Base-by-base conservation (phyloP, 176 grass and related monocot species). In the Paspalum notatum region DNA sequence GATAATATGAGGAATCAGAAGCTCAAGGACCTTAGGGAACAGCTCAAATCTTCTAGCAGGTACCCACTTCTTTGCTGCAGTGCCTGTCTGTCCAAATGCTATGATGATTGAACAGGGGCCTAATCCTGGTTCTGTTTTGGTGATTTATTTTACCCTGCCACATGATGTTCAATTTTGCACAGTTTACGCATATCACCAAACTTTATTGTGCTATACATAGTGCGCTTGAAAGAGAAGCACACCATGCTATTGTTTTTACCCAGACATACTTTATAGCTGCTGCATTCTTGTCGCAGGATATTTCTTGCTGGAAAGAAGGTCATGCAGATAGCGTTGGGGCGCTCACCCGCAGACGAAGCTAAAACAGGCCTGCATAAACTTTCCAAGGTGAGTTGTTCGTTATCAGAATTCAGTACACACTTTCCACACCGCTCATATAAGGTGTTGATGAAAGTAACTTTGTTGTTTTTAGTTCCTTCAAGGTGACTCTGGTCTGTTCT, bases 241-340 rank as follows among this genome's bases (percentile, higher is more conserved):
- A 32, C 3, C 32, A 32, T 32, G 32, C 32, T 32, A 32, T 3
- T 32, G 32, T 32, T 32, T 37, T 18, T 20, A 62, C 56, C 60
- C 84, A 7, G 11, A 55, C 50, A 38, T 38, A 41, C 39, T 57
- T 75, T 45, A 57, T 53, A 66, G 41, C 44, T 37, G 52, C 25
- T 74, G 41, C 16, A 32, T 57, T 41, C 69, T n/a, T 64, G 55
- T 61, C 5, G 5, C 46, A 98, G 96, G 83, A 93, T 99, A 84
- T 99, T 99, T 84, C 92, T 99, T 64, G 96, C 92, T 22, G 88
- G 90, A 63, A 99, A 95, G 83, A 99, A 95, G 88, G 90, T 99
- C 43, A 99, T 99, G 96, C 92, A 95, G 85, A 87, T 95, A 49
- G 84, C 92, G 12, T 46, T 99, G 22, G 96, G 96, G 24, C 88